These are phyloP conservation scores for Spergularia bocconei DNA, from an alignment of 148 eudicot genomes.

Conservation along the genomic window DNA sequence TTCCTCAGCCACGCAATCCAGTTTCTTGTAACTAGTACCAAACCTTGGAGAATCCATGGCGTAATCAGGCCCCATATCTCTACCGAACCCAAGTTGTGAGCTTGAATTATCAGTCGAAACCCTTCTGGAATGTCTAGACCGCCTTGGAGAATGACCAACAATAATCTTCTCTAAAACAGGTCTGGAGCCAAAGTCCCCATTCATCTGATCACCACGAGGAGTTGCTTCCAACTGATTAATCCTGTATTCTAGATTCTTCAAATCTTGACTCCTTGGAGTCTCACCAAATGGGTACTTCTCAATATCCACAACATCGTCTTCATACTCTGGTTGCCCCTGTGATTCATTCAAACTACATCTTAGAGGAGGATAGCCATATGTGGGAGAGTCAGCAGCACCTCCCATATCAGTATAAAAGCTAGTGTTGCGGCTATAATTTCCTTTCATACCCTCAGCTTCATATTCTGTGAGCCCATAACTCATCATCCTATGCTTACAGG, in stretches of 20 bases:
- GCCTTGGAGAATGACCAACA: slow-evolving; percentile 66
- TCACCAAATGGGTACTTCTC: slow-evolving; percentile 75
- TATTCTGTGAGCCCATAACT: slow-evolving; percentile 74
- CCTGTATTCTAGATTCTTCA: slow-evolving; percentile 68
- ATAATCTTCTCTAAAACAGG: slow-evolving; percentile 65
- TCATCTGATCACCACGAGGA: slow-evolving; percentile 49
- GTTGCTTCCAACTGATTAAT: slow-evolving; percentile 75
- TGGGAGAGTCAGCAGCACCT: slow-evolving; percentile 41
- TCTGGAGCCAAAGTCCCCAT: slow-evolving; percentile 45
- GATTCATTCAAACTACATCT: slow-evolving; percentile 56
- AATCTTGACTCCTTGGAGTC: slow-evolving; percentile 59
- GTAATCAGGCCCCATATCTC: slow-evolving; percentile 43
- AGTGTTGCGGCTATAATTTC: slow-evolving; percentile 37
- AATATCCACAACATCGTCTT: slow-evolving; percentile 53
- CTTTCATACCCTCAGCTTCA: slow-evolving; percentile 66
- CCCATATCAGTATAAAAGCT: slow-evolving; percentile 34
- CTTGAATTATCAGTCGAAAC: slow-evolving; percentile 28
- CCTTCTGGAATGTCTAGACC: slow-evolving; percentile 42
- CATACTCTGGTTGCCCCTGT: slow-evolving; percentile 43
- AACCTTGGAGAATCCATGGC: slow-evolving; percentile 54
- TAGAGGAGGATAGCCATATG: slow-evolving; percentile 69
- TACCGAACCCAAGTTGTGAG: slow-evolving; percentile 36
- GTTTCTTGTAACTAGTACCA: slow-evolving; percentile 49
- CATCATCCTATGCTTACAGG: slow-evolving; percentile 82
- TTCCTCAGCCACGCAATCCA: slow-evolving; percentile 42